A percentile compares a stretch with the other conserved stretches of the same genome.
Conservation (phyloP, 768 basidiomycete species). For the Xanthoconium purpureum region DNA sequence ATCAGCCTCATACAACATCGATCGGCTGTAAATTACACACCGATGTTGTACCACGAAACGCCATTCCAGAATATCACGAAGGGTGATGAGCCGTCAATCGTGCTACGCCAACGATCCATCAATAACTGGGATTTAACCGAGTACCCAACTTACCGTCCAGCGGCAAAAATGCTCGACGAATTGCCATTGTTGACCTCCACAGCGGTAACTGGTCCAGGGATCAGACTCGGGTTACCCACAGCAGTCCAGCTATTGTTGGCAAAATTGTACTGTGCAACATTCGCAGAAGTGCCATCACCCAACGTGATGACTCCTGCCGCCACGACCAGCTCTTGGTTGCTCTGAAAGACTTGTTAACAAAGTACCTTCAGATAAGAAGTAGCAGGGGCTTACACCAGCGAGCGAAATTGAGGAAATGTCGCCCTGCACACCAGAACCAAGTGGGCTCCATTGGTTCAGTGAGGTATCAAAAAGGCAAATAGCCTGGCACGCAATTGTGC, state of each 20-base stretch:
- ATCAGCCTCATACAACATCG: background rate
- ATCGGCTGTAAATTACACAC: slow-evolving; percentile 34
- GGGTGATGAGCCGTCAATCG: slow-evolving; percentile 55
- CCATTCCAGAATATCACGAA: slow-evolving; percentile 91
- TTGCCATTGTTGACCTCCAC: slow-evolving; percentile 82
- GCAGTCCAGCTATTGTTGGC: slow-evolving; percentile 71
- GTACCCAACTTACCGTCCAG: slow-evolving; percentile 66
- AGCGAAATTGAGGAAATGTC: slow-evolving; percentile 76
- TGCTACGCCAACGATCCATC: slow-evolving; percentile 31
- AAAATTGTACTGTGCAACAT: slow-evolving; percentile 73
- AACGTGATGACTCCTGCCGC: slow-evolving; percentile 80
- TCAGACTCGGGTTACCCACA: slow-evolving; percentile 53
- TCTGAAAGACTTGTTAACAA: slow-evolving; percentile 38
- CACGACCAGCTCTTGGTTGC: slow-evolving; percentile 63
- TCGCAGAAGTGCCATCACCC: slow-evolving; percentile 58
- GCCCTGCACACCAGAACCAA: slow-evolving; percentile 80
- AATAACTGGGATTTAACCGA: background rate
- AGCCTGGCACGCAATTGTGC: slow-evolving; percentile 66
- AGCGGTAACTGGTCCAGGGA: slow-evolving; percentile 91
- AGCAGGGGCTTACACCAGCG: slow-evolving; percentile 60
- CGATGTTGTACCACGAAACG: slow-evolving; percentile 62
- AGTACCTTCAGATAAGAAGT: background rate
- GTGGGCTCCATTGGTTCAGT: slow-evolving; percentile 72
- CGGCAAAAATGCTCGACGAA: slow-evolving; percentile 81
- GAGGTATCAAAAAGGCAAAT: slow-evolving; percentile 74